phyloP scores from a whole-genome alignment of 176 grass and related monocot genomes.

The Carex cristatella region DNA sequence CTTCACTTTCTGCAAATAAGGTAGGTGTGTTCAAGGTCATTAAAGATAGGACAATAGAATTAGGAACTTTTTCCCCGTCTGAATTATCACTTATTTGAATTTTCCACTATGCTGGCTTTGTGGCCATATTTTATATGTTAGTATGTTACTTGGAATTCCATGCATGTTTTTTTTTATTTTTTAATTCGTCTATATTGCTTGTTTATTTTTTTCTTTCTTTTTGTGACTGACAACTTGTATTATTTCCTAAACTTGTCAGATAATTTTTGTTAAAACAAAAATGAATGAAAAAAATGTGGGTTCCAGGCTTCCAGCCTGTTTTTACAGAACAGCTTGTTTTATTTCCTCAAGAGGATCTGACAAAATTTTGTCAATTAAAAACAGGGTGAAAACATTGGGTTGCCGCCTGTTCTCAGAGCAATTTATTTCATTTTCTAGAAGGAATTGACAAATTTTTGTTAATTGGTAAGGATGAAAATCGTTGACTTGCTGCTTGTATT shows the following conservation, averaged over 20 bases:
- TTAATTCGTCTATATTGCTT: neutral
- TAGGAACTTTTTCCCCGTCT: neutral
- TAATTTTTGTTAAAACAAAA: neutral
- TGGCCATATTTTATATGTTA: neutral
- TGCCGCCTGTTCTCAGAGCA: neutral
- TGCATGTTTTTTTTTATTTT: neutral
- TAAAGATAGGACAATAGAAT: too few relatives aligned
- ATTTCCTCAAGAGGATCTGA: neutral
- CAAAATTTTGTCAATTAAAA: neutral
- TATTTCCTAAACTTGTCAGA: neutral
- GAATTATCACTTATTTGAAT: neutral
- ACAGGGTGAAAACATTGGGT: neutral
- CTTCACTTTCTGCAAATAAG: neutral
- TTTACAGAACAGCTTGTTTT: neutral
- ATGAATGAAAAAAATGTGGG: neutral
- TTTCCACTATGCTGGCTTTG: neutral
- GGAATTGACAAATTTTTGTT: neutral
- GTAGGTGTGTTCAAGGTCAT: neutral
- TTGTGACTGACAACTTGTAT: neutral
- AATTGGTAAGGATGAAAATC: neutral
- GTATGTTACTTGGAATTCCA: neutral
- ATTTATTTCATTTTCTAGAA: neutral
- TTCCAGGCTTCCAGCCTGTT: neutral
- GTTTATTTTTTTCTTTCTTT: neutral
- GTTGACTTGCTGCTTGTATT: constrained; percentile 4